phyloP scores from a whole-genome alignment of 1,284 basidiomycete genomes.

The Trametes versicolor region DNA sequence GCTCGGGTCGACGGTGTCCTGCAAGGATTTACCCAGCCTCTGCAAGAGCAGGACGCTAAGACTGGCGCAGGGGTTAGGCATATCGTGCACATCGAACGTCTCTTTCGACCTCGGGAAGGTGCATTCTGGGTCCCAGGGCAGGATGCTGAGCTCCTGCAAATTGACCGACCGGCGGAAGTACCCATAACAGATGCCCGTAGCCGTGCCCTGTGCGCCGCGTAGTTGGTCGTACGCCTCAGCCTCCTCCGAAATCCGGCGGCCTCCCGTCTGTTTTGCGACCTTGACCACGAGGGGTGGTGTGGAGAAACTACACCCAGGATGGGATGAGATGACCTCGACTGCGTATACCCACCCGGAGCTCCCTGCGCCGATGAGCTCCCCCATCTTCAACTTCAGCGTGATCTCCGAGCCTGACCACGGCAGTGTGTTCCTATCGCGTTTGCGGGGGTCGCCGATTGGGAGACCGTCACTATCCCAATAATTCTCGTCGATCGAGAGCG shows the following conservation, averaged over 20 bases:
- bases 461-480: too few relatives aligned
- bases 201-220: background rate
- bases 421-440: too few relatives aligned
- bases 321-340: too few relatives aligned
- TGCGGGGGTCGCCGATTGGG: too few relatives aligned
- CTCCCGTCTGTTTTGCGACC: background rate
- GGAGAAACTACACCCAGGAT: background rate
- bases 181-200: constrained; percentile 6
- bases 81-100: background rate
- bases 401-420: background rate
- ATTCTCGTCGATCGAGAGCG: too few relatives aligned
- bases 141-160: background rate
- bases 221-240: constrained; percentile 7
- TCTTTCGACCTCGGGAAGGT: background rate
- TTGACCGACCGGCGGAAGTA: constrained; percentile 12
- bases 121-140: constrained; percentile 2
- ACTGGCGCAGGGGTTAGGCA: constrained; percentile 7
- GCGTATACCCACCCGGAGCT: too few relatives aligned
- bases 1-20: background rate
- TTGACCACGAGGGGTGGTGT: constrained; percentile 13
- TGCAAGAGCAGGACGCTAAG: constrained; percentile 15
- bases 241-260: background rate
- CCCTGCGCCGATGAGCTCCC: background rate
- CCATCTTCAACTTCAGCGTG: background rate
- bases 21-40: background rate